Evolutionary conservation across 495 filamentous ascomycete species (phyloP).

Genomic region (Cryomyces minteri): DNA sequence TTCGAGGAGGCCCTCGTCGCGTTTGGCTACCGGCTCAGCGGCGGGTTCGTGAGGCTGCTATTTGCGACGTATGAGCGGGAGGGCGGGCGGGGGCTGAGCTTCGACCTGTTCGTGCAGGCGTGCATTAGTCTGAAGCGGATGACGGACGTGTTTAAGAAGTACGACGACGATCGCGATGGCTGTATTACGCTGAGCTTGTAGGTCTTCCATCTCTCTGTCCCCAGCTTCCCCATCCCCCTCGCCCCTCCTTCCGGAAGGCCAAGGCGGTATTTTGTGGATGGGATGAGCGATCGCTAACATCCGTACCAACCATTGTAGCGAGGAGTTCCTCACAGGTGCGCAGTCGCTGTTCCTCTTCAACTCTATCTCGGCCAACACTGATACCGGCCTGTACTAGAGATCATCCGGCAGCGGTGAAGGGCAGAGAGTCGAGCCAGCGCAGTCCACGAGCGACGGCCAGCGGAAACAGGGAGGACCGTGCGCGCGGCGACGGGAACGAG

Average conservation of each 20-base stretch:
- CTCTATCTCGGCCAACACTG: constrained; percentile 21
- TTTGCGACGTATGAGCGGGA: constrained; percentile 49
- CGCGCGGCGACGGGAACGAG: too few relatives aligned
- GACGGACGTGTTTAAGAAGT: constrained; percentile 99
- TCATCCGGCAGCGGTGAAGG: constrained; percentile 15
- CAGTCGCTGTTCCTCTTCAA: constrained; percentile 26
- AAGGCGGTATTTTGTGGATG: too few relatives aligned
- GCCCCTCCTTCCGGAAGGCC: too few relatives aligned
- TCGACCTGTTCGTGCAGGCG: constrained; percentile 94
- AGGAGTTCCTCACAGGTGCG: constrained; percentile 28
- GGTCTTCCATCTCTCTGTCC: too few relatives aligned
- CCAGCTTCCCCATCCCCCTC: too few relatives aligned
- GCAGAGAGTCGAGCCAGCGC: too few relatives aligned
- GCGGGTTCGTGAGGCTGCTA: constrained; percentile 61
- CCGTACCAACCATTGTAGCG: too few relatives aligned
- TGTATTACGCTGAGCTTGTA: constrained; percentile 27
- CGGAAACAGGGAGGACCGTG: too few relatives aligned
- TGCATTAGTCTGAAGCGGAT: constrained; percentile 93
- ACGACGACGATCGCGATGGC: constrained; percentile 91
- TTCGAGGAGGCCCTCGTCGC: constrained; percentile 83
- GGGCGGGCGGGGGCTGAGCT: constrained; percentile 47
- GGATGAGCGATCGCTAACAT: too few relatives aligned
- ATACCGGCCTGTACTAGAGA: constrained; percentile 25
- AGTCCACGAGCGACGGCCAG: too few relatives aligned
- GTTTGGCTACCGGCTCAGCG: constrained; percentile 83